Base-by-base conservation (phyloP, 306 rosid genomes). In the Prinsepia uniflora region DNA sequence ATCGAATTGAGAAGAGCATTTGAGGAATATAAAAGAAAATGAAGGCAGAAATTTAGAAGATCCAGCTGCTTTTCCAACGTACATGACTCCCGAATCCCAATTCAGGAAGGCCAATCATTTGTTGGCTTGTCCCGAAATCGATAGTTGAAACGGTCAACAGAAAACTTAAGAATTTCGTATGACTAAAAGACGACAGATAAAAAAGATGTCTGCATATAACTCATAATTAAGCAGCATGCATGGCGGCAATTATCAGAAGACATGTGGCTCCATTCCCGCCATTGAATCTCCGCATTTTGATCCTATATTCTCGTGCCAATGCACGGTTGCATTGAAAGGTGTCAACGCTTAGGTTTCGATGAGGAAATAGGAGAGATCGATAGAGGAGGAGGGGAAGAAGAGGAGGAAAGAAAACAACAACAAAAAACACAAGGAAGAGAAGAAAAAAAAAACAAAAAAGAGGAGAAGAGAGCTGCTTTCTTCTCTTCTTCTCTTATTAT, bases 221-320 rank as follows among this genome's bases (percentile, higher is more conserved):
- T 0, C 30, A 24, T 24, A 2, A 24, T 24, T 2, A 24, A 24
- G 30, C 2, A 24, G 30, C 0, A 24, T 24, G 30, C 30, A 24
- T 24, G 30, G 30, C 30, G 18, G 52, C 50, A 20, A 42, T 55
- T 30, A 13, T 55, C 18, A 22, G 13, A 10, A 11, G 52, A 42
- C 66, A 57, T 63, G 71, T 69, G 79, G 73, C 59, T 74, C 22
- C 58, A 49, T 58, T 36, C 3, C 79, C 68, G 15, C 76, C 83
- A 75, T 80, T 20, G 67, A 19, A 19, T 15, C 70, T 70, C 86
- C 88, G 77, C 42, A 36, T 84, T 85, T 81, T 79, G 6, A 47
- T 71, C 84, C 93, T 65, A 70, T 53, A 72, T 84, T 63, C 55
- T 48, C 63, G 91, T 10, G 86, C 19, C 0, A 74, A 78, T 72